Evolutionary conservation across 1,139 yeast genomes (phyloP), one percentile per base, ranked within the genome.

Genomic region (Ogataea hybrid): DNA sequence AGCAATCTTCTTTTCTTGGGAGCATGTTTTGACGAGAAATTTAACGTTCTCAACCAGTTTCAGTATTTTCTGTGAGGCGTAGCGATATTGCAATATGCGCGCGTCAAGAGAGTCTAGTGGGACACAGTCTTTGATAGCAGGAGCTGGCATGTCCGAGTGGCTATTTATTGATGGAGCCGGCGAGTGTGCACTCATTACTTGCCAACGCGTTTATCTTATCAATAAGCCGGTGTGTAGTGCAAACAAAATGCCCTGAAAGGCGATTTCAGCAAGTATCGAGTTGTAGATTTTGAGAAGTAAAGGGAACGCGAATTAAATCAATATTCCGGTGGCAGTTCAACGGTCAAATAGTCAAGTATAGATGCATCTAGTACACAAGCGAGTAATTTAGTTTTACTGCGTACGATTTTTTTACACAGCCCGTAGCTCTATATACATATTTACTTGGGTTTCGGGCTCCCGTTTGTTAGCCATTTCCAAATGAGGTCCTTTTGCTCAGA

Each of bases 381-480:
- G 32, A 30, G 11, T 18, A 11, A 17, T 17, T 18, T 17, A 30
- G 18, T 30, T 30, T 18, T 28, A 30, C 21, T 30, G 23, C 32
- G 32, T 18, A 17, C 17, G 5, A 18, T 28, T 10, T 30, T 12
- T 32, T 14, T 18, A 29, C 41, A 32, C 41, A 38, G 41, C 37
- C 37, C 28, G 18, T 27, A 17, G n/a, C 12, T 12, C 27, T 35
- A 35, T 35, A n/a, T 35, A n/a, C 32, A 28, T 23, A 27, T 18
- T 45, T 44, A 32, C 63, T 64, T 58, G 12, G 41, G 32, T 22
- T 32, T 29, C 11, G 41, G 41, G 28, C 77, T 77, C 43, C 79
- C 81, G 42, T 80, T 83, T 37, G 80, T 74, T 46, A 84, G 69
- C 90, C 87, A 83, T 53, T 81, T 74, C 90, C 90, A 83, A 6